These are phyloP conservation scores for Puccinia hordei DNA, from an alignment of 1,284 basidiomycete species.

Conservation along the genomic window DNA sequence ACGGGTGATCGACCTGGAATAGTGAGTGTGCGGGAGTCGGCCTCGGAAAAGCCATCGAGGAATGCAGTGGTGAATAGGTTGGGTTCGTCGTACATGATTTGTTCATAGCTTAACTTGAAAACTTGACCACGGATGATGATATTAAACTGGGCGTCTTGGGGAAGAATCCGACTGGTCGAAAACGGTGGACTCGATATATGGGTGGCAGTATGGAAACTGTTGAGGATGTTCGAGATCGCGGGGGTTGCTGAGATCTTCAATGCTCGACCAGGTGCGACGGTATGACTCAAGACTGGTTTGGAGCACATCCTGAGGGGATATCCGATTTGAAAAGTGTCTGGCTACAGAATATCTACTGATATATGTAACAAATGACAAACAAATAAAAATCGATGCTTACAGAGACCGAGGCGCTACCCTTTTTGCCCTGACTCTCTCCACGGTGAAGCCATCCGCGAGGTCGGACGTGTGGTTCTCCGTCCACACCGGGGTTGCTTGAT, in stretches of 20 bases:
- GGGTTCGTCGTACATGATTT: constrained; percentile 40
- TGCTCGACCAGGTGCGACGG: constrained; percentile 8
- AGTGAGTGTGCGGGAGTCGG: constrained; percentile 8
- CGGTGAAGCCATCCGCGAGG: too few species aligned
- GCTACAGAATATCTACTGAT: too few species aligned
- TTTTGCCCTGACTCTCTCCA: too few species aligned
- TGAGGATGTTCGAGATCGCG: not conserved
- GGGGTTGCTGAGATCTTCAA: constrained; percentile 17
- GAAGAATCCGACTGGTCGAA: not conserved
- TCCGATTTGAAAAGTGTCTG: too few species aligned
- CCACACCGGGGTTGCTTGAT: too few species aligned
- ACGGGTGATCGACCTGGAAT: constrained; percentile 33
- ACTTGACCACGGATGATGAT: constrained; percentile 32
- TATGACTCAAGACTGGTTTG: constrained; percentile 25
- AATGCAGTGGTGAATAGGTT: constrained; percentile 40
- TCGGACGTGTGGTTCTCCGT: too few species aligned
- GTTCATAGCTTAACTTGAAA: constrained; percentile 36
- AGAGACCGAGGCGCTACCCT: too few species aligned
- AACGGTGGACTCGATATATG: not conserved
- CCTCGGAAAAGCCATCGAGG: constrained; percentile 25
- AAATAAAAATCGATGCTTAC: too few species aligned
- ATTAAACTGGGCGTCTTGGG: constrained; percentile 21
- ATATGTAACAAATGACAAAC: too few species aligned
- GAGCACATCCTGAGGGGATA: constrained; percentile 16
- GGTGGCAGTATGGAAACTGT: not conserved